These are phyloP conservation scores for Cylindrodendrum hubeiense DNA, from an alignment of 2,329 filamentous ascomycete genomes.

Conservation along the genomic window DNA sequence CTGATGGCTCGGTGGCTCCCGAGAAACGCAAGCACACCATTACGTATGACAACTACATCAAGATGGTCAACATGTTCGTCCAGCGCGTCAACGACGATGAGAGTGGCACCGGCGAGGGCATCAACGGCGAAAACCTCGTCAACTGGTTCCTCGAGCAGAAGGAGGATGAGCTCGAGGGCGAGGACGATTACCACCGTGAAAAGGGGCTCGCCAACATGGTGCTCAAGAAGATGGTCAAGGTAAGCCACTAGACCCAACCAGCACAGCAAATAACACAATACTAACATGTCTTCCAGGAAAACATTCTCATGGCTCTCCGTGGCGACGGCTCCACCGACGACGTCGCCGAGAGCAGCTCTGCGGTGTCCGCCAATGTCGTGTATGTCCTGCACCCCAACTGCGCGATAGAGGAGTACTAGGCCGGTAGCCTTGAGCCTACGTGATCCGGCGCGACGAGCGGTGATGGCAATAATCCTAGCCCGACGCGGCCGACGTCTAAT, in stretches of 20 bases:
- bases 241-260: conserved; percentile 56
- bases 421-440: not conserved
- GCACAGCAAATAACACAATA: conserved; percentile 35
- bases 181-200: conserved; percentile 86
- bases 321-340: conserved; percentile 68
- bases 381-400: conserved; percentile 97
- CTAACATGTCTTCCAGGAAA: conserved; percentile 72
- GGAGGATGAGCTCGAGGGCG: conserved; percentile 82
- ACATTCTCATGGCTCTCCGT: conserved; percentile 86
- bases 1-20: conserved; percentile 51
- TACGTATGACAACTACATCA: conserved; percentile 94
- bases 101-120: conserved; percentile 79
- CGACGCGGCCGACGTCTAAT: conserved; percentile 30
- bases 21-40: conserved; percentile 81
- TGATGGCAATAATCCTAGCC: not conserved
- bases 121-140: conserved; percentile 84
- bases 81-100: conserved; percentile 88
- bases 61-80: conserved; percentile 89
- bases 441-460: not conserved
- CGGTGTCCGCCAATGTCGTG: conserved; percentile 62
- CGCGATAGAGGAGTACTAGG: conserved; percentile 75
- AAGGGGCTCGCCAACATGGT: conserved; percentile 83
- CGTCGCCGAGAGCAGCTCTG: conserved; percentile 58
- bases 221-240: conserved; percentile 95
- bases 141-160: conserved; percentile 94